Conservation (phyloP, 768 basidiomycete genomes). For the Termitomyces sp. region DNA sequence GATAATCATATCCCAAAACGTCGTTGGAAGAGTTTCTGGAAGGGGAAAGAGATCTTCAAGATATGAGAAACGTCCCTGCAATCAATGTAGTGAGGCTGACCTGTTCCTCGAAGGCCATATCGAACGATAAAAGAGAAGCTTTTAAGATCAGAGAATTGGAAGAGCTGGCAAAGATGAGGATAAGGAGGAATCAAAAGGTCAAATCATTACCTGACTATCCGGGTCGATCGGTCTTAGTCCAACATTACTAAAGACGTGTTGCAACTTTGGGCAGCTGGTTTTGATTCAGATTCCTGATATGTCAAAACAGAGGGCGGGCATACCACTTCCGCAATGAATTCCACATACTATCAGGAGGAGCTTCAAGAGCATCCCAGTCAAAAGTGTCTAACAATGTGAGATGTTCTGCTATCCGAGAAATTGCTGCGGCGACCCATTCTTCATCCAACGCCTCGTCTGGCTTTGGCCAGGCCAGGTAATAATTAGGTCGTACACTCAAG, state of each 20-base stretch:
- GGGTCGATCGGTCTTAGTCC: slow-evolving; percentile 30
- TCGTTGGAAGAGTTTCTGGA: slow-evolving; percentile 32
- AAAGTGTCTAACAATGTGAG: slow-evolving; percentile 36
- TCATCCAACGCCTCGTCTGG: slow-evolving; percentile 36
- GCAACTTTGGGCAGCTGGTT: slow-evolving; percentile 37
- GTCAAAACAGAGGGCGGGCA: slow-evolving; percentile 13
- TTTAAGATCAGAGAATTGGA: slow-evolving; percentile 36
- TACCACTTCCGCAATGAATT: slow-evolving; percentile 31
- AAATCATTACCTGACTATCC: slow-evolving; percentile 21
- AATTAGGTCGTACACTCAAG: slow-evolving; percentile 44
- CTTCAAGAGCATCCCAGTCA: slow-evolving; percentile 49
- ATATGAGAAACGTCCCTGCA: slow-evolving; percentile 5
- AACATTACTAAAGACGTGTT: slow-evolving; percentile 40
- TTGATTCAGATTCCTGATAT: not conserved
- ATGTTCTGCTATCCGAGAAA: slow-evolving; percentile 26
- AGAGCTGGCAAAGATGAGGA: slow-evolving; percentile 23
- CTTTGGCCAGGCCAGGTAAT: slow-evolving; percentile 47
- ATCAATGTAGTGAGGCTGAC: slow-evolving; percentile 17
- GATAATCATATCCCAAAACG: slow-evolving; percentile 45
- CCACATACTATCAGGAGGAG: slow-evolving; percentile 40
- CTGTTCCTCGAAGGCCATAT: slow-evolving; percentile 36
- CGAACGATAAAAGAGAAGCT: slow-evolving; percentile 44
- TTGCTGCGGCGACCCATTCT: slow-evolving; percentile 32
- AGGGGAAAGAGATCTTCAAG: slow-evolving; percentile 31
- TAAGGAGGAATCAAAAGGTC: not conserved